A percentile compares a stretch with the other conserved stretches of the same genome.
These are phyloP conservation scores for Pulveroboletus sp. DNA, from an alignment of 768 basidiomycete species.

Conservation along the genomic window DNA sequence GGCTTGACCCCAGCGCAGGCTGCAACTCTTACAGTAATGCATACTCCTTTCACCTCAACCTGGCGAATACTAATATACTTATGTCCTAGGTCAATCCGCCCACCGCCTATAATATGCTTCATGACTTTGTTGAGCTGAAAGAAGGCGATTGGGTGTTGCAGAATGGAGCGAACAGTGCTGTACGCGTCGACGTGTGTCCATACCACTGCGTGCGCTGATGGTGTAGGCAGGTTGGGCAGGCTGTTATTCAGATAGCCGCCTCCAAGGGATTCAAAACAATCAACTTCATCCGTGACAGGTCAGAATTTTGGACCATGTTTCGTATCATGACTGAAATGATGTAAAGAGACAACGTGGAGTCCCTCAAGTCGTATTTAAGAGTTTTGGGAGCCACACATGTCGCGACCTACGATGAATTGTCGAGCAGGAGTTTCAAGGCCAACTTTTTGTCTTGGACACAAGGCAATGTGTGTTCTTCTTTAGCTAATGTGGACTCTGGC, in stretches of 20 bases:
- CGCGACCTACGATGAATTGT: constrained; percentile 70
- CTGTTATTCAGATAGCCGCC: constrained; percentile 82
- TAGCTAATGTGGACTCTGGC: constrained; percentile 5
- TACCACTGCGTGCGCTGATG: neutral
- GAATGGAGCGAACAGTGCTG: constrained; percentile 83
- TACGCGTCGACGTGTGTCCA: constrained; percentile 31
- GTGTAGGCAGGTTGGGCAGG: constrained; percentile 64
- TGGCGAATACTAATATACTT: neutral
- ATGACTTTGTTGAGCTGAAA: constrained; percentile 57
- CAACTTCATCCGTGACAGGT: constrained; percentile 77
- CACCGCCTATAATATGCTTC: constrained; percentile 80
- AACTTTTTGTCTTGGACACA: constrained; percentile 61
- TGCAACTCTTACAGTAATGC: constrained; percentile 68
- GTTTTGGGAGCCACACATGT: constrained; percentile 72
- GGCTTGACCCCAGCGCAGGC: constrained; percentile 55
- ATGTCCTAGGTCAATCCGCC: constrained; percentile 66
- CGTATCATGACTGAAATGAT: neutral
- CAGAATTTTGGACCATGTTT: neutral
- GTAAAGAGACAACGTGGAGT: constrained; percentile 48
- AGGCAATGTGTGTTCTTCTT: constrained; percentile 43
- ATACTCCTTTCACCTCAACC: neutral
- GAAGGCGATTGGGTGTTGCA: constrained; percentile 80
- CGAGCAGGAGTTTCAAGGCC: constrained; percentile 48
- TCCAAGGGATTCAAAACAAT: constrained; percentile 67
- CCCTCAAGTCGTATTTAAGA: constrained; percentile 46